Evolutionary conservation across 73 alveolate genomes (phyloP).

Genomic region (Symbiodinium pilosum): DNA sequence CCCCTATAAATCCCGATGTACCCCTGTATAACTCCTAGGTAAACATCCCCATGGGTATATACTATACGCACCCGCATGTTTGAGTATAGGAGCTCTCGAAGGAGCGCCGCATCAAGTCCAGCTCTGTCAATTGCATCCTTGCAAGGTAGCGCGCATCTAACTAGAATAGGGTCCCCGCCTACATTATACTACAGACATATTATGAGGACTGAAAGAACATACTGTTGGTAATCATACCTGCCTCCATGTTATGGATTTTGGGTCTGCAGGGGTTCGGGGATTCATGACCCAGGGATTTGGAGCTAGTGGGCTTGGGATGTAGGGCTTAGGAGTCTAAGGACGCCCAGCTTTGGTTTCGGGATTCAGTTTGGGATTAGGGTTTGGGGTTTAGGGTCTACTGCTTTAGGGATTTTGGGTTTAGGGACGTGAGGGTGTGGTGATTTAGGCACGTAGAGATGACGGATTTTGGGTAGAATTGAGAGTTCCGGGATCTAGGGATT

Average conservation of each 20-base stretch:
- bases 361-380: neutral
- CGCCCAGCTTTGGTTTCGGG: neutral
- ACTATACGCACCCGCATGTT: too few relatives aligned
- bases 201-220: too few relatives aligned
- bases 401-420: neutral
- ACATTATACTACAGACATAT: neutral
- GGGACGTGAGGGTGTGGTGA: neutral
- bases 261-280: neutral
- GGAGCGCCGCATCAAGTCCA: slow-evolving; percentile 56
- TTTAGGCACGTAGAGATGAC: too few relatives aligned
- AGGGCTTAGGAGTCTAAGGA: too few relatives aligned
- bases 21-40: too few relatives aligned
- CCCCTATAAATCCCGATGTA: too few relatives aligned
- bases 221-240: too few relatives aligned
- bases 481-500: too few relatives aligned
- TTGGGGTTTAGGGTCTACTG: neutral
- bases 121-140: slow-evolving; percentile 82
- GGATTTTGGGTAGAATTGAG: too few relatives aligned
- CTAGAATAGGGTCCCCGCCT: neutral
- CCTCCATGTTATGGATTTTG: too few relatives aligned
- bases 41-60: too few relatives aligned
- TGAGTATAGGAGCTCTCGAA: slow-evolving; percentile 12
- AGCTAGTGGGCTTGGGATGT: too few relatives aligned
- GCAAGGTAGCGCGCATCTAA: neutral
- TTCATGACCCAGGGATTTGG: neutral